Evolutionary conservation across 2,329 filamentous ascomycete species (phyloP).

Genomic region (Botryosphaeria dothidea): DNA sequence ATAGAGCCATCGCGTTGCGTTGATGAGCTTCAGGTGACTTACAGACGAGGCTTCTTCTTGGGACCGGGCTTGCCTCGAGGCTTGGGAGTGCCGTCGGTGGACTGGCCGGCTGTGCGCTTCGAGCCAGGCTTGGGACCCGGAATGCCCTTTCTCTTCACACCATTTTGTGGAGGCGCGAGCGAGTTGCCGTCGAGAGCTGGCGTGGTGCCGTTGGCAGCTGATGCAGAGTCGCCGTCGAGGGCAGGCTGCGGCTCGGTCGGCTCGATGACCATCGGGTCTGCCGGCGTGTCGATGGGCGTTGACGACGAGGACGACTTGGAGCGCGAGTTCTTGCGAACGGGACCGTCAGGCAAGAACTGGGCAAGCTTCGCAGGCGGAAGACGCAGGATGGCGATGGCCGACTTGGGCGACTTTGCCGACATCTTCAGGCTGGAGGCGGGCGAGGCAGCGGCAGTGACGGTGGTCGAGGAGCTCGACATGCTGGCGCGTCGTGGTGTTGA

Average conservation of each 20-base stretch:
- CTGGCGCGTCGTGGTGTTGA: slow-evolving; percentile 18
- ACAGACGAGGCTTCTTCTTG: slow-evolving; percentile 95
- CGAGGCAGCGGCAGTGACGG: slow-evolving; percentile 25
- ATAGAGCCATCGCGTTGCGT: background rate
- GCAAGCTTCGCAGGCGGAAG: slow-evolving; percentile 33
- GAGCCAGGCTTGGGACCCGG: slow-evolving; percentile 68
- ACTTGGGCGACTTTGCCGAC: slow-evolving; percentile 35
- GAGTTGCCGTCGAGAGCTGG: slow-evolving; percentile 29
- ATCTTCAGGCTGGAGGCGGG: slow-evolving; percentile 30
- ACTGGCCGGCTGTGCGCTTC: slow-evolving; percentile 56
- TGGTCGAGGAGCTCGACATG: slow-evolving; percentile 22
- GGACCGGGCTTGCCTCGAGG: slow-evolving; percentile 85
- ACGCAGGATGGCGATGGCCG: slow-evolving; percentile 33
- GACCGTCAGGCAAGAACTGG: slow-evolving; percentile 25
- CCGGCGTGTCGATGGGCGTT: slow-evolving; percentile 39
- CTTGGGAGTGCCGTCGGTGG: slow-evolving; percentile 64
- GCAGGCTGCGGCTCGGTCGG: slow-evolving; percentile 8
- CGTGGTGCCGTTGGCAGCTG: slow-evolving; percentile 30
- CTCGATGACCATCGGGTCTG: slow-evolving; percentile 17
- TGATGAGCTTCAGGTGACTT: slow-evolving; percentile 49
- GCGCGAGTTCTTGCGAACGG: slow-evolving; percentile 27
- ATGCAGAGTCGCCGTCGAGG: slow-evolving; percentile 45
- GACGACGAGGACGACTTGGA: slow-evolving; percentile 42
- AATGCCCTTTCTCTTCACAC: slow-evolving; percentile 72
- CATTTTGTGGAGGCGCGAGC: slow-evolving; percentile 48